Conservation (phyloP, 352 stramenopile species). For the Pseudoperonospora humuli region DNA sequence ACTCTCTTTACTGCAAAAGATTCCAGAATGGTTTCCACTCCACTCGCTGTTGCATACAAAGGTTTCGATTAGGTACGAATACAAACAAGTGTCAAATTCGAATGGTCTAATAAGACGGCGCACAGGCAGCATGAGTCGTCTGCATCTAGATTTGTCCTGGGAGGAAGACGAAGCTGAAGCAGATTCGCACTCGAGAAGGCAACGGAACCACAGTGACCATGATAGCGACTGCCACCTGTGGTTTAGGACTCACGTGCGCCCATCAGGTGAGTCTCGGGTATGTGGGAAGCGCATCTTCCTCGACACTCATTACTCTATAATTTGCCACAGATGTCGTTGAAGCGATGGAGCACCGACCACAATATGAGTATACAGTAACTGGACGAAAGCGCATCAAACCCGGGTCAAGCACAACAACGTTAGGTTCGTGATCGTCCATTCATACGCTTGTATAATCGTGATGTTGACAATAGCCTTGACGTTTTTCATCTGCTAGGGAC, state of each 20-base stretch:
- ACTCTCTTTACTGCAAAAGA: slow-evolving; percentile 15
- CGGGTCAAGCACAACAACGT: slow-evolving; percentile 39
- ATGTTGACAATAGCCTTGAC: neutral
- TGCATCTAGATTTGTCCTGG: slow-evolving; percentile 25
- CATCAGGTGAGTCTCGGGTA: slow-evolving; percentile 33
- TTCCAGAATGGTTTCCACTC: slow-evolving; percentile 32
- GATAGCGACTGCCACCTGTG: slow-evolving; percentile 42
- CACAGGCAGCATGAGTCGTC: slow-evolving; percentile 13
- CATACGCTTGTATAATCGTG: neutral
- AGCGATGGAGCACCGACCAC: slow-evolving; percentile 49
- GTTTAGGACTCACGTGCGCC: slow-evolving; percentile 53
- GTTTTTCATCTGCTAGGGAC: slow-evolving; percentile 24
- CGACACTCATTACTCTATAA: neutral
- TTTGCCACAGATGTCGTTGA: slow-evolving; percentile 59
- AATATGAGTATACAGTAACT: slow-evolving; percentile 74
- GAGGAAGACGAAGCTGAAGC: slow-evolving; percentile 27
- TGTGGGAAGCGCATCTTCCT: neutral
- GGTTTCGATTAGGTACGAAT: slow-evolving; percentile 3
- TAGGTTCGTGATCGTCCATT: slow-evolving; percentile 32
- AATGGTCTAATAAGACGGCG: slow-evolving; percentile 8
- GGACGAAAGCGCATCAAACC: slow-evolving; percentile 67
- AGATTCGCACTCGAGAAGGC: slow-evolving; percentile 7
- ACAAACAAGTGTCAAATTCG: slow-evolving; percentile 29
- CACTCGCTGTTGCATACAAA: slow-evolving; percentile 14
- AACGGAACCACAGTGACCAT: slow-evolving; percentile 2